These are phyloP conservation scores for Fusarium multiceps DNA, from an alignment of 2,329 filamentous ascomycete genomes.

Conservation along the genomic window DNA sequence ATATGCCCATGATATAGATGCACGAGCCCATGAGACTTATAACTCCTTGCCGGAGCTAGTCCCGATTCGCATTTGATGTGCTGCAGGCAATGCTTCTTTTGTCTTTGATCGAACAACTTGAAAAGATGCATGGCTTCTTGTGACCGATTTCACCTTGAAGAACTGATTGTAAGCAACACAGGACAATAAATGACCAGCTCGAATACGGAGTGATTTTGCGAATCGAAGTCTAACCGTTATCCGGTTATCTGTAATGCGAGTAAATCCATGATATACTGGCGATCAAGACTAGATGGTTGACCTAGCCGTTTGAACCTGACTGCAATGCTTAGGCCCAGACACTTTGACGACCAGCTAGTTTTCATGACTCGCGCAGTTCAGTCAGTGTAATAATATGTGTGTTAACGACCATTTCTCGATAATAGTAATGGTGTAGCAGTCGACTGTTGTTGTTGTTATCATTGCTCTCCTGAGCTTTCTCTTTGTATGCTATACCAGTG, in stretches of 20 bases:
- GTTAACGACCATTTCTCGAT: not conserved
- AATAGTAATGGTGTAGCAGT: not conserved
- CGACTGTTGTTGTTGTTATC: not conserved
- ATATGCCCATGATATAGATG: constrained; percentile 27
- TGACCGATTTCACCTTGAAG: not conserved
- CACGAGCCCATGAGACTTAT: not conserved
- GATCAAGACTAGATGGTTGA: not conserved
- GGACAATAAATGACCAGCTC: not conserved
- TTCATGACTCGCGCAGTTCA: not conserved
- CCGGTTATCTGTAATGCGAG: not conserved
- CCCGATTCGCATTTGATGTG: not conserved
- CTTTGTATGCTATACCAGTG: not conserved
- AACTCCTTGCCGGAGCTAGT: not conserved
- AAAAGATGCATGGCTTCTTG: not conserved
- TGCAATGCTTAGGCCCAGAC: not conserved
- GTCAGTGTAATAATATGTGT: not conserved
- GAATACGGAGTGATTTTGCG: not conserved
- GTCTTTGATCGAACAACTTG: not conserved
- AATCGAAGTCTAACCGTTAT: not conserved
- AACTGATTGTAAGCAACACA: not conserved
- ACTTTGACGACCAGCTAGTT: not conserved
- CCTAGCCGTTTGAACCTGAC: not conserved
- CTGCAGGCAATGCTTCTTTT: not conserved
- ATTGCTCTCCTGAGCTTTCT: not conserved
- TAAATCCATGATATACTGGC: too few species aligned